Evolutionary conservation across 768 basidiomycete species (phyloP).

Genomic region (Strobilomyces confusus): DNA sequence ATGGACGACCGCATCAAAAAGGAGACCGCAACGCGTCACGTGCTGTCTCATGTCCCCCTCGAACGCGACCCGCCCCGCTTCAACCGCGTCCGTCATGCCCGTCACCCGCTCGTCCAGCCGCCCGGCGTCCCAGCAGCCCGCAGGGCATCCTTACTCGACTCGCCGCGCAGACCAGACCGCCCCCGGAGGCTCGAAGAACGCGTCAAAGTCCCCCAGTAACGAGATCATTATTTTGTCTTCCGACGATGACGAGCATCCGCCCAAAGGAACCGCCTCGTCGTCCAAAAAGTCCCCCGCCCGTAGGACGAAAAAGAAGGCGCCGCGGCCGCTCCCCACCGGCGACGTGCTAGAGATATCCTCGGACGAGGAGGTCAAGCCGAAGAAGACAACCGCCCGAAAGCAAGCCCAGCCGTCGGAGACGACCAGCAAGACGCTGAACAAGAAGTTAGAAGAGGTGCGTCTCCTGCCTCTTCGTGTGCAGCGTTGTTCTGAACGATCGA

Average conservation of each 20-base stretch:
- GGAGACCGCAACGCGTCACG: not conserved
- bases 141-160: conserved; percentile 1
- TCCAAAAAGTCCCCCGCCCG: conserved; percentile 12
- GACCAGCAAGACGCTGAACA: conserved; percentile 30
- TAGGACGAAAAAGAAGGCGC: conserved; percentile 19
- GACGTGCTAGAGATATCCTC: conserved; percentile 58
- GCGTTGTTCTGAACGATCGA: not conserved
- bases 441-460: conserved; percentile 42
- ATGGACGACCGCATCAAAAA: too few species aligned
- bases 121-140: conserved; percentile 3
- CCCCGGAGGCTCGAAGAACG: conserved; percentile 11
- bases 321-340: conserved; percentile 9
- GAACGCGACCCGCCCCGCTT: conserved; percentile 12
- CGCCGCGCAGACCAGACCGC: conserved; percentile 8
- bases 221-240: conserved; percentile 35
- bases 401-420: conserved; percentile 15
- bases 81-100: conserved; percentile 19
- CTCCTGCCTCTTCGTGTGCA: not conserved
- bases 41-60: not conserved
- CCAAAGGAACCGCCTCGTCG: conserved; percentile 11
- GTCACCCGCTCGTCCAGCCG: conserved; percentile 29
- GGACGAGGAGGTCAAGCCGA: conserved; percentile 41
- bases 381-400: conserved; percentile 10
- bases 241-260: conserved; percentile 26
- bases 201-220: conserved; percentile 15